These are phyloP conservation scores for Zizania palustris DNA, from an alignment of 202 grass and related monocot species.

Conservation along the genomic window DNA sequence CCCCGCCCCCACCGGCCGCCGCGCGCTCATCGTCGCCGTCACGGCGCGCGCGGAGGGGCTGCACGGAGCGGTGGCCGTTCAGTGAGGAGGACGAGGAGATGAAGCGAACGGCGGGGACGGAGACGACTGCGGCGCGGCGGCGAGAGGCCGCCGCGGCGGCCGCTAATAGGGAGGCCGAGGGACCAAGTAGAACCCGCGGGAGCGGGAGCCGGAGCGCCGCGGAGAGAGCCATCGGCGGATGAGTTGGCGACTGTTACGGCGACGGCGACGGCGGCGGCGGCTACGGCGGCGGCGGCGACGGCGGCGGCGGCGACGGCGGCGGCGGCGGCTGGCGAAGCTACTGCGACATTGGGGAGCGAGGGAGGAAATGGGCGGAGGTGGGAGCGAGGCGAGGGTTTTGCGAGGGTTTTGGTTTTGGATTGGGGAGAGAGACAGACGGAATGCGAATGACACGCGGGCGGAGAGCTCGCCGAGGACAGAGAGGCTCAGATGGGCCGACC, in stretches of 20 bases:
- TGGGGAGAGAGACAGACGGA: slow-evolving; percentile 18
- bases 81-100: slow-evolving; percentile 17
- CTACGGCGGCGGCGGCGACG: too few species aligned
- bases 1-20: slow-evolving; percentile 36
- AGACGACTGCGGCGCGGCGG: slow-evolving; percentile 39
- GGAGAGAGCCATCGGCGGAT: slow-evolving; percentile 46
- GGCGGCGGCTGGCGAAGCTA: too few species aligned
- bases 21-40: slow-evolving; percentile 23
- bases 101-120: slow-evolving; percentile 44
- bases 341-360: slow-evolving; percentile 35
- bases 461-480: neutral
- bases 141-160: slow-evolving; percentile 34
- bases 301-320: too few species aligned
- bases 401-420: slow-evolving; percentile 61
- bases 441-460: slow-evolving; percentile 10
- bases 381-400: slow-evolving; percentile 34
- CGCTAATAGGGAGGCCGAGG: slow-evolving; percentile 42
- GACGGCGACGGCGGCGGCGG: too few species aligned
- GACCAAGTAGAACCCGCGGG: slow-evolving; percentile 42
- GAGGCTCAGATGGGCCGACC: neutral
- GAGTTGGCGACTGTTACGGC: neutral
- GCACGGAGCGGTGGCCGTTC: slow-evolving; percentile 24
- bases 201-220: slow-evolving; percentile 61
- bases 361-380: neutral
- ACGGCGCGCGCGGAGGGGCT: slow-evolving; percentile 37